phyloP scores from a whole-genome alignment of 495 filamentous ascomycete species.

The Massariosphaeria phaeospora region DNA sequence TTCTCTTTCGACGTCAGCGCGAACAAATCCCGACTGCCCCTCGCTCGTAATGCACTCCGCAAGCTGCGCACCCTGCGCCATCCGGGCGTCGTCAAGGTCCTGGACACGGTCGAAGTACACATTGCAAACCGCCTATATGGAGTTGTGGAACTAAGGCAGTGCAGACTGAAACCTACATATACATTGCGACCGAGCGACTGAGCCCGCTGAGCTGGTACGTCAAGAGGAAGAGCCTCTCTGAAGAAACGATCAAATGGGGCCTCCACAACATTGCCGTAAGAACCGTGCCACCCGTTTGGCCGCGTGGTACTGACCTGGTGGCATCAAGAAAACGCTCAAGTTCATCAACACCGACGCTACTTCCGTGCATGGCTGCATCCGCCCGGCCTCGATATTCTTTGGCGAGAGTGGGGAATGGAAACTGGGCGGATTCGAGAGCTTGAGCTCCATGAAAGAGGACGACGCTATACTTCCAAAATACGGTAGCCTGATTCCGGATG shows the following conservation, averaged over 20 bases:
- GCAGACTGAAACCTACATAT: constrained; percentile 85
- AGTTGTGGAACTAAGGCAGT: constrained; percentile 25
- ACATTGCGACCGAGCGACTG: constrained; percentile 90
- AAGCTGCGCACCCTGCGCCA: constrained; percentile 89
- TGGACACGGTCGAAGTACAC: constrained; percentile 86
- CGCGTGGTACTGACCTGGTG: not conserved
- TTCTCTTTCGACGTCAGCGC: constrained; percentile 85
- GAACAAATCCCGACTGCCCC: constrained; percentile 71
- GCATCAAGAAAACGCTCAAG: constrained; percentile 70
- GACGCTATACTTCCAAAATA: constrained; percentile 87
- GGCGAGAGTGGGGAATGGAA: constrained; percentile 98
- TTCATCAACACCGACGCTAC: constrained; percentile 93
- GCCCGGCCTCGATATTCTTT: constrained; percentile 79
- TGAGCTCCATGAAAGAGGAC: constrained; percentile 94
- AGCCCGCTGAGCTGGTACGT: constrained; percentile 81
- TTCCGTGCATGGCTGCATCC: constrained; percentile 81
- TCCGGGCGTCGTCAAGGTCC: constrained; percentile 85
- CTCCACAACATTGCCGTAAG: constrained; percentile 77
- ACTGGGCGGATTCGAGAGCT: constrained; percentile 82
- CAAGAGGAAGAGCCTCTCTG: constrained; percentile 72
- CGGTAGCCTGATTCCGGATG: constrained; percentile 79
- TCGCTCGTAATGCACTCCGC: constrained; percentile 87
- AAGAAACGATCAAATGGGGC: constrained; percentile 95
- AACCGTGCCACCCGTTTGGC: not conserved
- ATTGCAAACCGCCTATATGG: not conserved